Percentiles rank a stretch among this genome's conserved stretches.
phyloP scores from a whole-genome alignment of 306 rosid species.

The Hylodesmum podocarpum region DNA sequence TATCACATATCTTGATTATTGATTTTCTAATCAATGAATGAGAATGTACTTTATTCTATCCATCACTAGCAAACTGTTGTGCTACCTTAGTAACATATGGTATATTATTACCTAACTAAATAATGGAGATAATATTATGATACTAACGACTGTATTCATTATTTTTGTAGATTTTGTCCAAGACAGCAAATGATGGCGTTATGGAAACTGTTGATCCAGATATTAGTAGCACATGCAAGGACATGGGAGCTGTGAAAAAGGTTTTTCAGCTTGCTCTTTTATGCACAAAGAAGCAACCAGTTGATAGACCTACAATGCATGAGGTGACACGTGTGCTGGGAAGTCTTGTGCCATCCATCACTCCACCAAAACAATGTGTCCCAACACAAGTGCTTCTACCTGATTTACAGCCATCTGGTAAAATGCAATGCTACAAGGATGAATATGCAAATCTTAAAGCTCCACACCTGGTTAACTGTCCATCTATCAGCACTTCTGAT shows the following conservation, averaged over 20 bases:
- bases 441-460: conserved; percentile 74
- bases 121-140: no score
- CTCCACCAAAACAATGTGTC: conserved; percentile 37
- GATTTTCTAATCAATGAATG: no score
- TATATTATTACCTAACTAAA: background rate
- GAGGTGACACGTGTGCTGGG: conserved; percentile 73
- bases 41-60: no score
- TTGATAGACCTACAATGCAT: conserved; percentile 83
- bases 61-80: background rate
- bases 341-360: conserved; percentile 46
- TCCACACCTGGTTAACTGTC: conserved; percentile 64
- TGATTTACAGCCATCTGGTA: conserved; percentile 40
- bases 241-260: conserved; percentile 74
- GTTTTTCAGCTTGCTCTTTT: conserved; percentile 80
- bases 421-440: conserved; percentile 57
- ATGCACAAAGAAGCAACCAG: conserved; percentile 77
- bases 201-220: conserved; percentile 87
- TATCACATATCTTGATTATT: no score
- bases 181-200: conserved; percentile 68
- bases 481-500: conserved; percentile 83
- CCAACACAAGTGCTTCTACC: background rate
- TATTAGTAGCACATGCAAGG: conserved; percentile 62
- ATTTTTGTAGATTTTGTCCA: conserved; percentile 60
- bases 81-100: background rate
- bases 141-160: background rate